Evolutionary conservation across 2,329 filamentous ascomycete species (phyloP).

Genomic region (Paecilomyces fulvus): DNA sequence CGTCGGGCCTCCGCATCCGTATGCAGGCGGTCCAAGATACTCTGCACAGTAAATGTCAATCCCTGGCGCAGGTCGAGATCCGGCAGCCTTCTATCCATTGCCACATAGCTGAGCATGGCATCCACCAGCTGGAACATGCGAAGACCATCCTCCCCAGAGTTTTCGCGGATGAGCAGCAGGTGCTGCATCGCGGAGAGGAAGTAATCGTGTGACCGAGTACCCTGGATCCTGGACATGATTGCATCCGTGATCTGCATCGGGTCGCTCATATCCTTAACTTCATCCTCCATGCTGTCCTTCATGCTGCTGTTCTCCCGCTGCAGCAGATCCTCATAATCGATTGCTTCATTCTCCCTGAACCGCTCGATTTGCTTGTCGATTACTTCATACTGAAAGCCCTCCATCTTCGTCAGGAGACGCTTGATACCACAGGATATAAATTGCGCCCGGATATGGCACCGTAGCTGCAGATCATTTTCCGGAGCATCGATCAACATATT

Average conservation of each 20-base stretch:
- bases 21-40: conserved; percentile 86
- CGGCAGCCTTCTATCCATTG: conserved; percentile 90
- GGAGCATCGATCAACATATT: conserved; percentile 95
- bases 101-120: conserved; percentile 97
- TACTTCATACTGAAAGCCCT: conserved; percentile 93
- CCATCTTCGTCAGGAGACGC: conserved; percentile 92
- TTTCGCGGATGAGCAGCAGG: conserved; percentile 82
- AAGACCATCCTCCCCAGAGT: conserved; percentile 81
- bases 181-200: conserved; percentile 94
- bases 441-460: conserved; percentile 90
- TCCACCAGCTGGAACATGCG: conserved; percentile 97
- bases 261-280: conserved; percentile 86
- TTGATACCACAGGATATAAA: conserved; percentile 95
- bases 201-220: conserved; percentile 84
- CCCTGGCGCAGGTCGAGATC: conserved; percentile 98
- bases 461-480: conserved; percentile 77
- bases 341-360: conserved; percentile 87
- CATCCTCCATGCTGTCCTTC: conserved; percentile 76
- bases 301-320: conserved; percentile 86
- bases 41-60: conserved; percentile 95
- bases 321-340: conserved; percentile 96
- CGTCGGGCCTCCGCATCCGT: conserved; percentile 92
- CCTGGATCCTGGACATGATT: conserved; percentile 75
- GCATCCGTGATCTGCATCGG: conserved; percentile 89
- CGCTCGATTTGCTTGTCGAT: conserved; percentile 97